Evolutionary conservation across 331 rosid species (phyloP).

Genomic region (Malus hybrid): DNA sequence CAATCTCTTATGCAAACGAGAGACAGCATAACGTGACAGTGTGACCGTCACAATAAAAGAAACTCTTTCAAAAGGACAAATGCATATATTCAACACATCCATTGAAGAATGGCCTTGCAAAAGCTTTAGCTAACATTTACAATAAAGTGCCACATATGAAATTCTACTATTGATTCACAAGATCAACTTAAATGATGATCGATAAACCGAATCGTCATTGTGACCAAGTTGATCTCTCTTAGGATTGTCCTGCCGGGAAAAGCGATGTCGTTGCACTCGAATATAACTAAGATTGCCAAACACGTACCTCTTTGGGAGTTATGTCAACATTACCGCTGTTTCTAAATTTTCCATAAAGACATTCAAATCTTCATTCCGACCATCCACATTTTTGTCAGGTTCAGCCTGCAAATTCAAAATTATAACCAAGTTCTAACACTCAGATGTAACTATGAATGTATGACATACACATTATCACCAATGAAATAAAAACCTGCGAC

Average conservation of each 20-base stretch:
- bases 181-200: not conserved
- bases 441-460: not conserved
- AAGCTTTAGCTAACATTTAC: not conserved
- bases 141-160: not conserved
- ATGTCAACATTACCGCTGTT: not conserved
- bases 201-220: not conserved
- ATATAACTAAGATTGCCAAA: too few relatives aligned
- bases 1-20: not conserved
- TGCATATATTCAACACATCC: not conserved
- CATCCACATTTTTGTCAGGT: not conserved
- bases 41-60: too few relatives aligned
- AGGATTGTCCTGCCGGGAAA: not conserved
- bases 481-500: not conserved
- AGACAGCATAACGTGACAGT: too few relatives aligned
- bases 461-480: not conserved
- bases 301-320: not conserved
- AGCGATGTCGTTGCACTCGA: not conserved
- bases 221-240: not conserved
- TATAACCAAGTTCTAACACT: not conserved
- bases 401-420: not conserved
- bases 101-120: not conserved
- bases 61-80: too few relatives aligned
- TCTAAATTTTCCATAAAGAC: not conserved
- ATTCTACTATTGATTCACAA: not conserved
- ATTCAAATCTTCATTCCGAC: not conserved